phyloP scores from a whole-genome alignment of 176 grass and related monocot species.

The Carex parvula region DNA sequence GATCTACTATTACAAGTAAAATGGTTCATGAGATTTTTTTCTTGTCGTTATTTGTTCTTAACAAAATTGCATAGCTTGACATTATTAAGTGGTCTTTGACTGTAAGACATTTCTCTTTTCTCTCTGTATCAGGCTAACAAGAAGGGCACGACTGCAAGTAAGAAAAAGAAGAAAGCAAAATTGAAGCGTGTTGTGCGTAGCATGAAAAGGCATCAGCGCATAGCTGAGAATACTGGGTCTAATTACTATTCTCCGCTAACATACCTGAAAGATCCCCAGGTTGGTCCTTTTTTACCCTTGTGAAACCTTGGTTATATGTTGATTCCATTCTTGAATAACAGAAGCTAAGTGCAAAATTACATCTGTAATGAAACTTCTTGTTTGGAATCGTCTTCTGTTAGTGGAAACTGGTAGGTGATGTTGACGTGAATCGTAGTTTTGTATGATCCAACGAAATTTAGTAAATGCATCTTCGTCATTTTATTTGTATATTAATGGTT shows the following conservation, averaged over 20 bases:
- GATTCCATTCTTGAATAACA: neutral
- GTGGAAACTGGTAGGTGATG: neutral
- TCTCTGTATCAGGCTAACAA: slow-evolving; percentile 56
- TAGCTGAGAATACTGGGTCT: slow-evolving; percentile 49
- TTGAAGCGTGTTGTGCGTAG: slow-evolving; percentile 76
- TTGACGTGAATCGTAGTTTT: neutral
- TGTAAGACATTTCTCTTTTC: slow-evolving; percentile 16
- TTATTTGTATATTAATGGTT: neutral
- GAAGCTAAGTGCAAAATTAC: neutral
- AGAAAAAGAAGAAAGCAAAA: slow-evolving; percentile 99
- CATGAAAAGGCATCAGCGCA: slow-evolving; percentile 88
- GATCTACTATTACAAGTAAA: neutral
- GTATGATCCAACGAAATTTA: neutral
- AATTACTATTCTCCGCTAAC: slow-evolving; percentile 83
- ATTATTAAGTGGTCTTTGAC: neutral
- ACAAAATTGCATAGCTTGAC: neutral
- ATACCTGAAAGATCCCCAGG: slow-evolving; percentile 92
- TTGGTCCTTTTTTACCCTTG: slow-evolving; percentile 22
- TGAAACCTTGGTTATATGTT: neutral
- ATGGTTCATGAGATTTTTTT: neutral
- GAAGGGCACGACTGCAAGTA: slow-evolving; percentile 79
- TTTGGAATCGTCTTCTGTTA: neutral
- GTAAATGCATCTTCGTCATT: neutral
- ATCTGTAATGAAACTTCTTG: neutral
- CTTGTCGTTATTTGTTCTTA: neutral